Evolutionary conservation across 352 stramenopile species (phyloP).

Genomic region (Phytophthora citrophthora): DNA sequence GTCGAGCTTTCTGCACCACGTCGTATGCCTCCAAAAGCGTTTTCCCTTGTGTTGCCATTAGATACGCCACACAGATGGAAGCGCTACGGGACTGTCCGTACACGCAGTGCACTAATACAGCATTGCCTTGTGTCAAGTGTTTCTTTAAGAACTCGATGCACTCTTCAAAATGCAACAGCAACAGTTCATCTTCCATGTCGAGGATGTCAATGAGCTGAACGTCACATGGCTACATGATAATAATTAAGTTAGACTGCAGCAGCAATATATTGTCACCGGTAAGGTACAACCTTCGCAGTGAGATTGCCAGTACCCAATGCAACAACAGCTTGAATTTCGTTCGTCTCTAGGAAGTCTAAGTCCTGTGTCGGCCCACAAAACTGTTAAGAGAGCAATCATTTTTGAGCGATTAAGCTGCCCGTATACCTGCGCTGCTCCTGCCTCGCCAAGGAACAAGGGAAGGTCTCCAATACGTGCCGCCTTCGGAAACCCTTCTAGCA

Average conservation of each 20-base stretch:
- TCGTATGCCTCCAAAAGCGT: constrained; percentile 60
- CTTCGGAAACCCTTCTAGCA: constrained; percentile 47
- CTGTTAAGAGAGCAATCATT: constrained; percentile 1
- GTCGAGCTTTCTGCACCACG: constrained; percentile 58
- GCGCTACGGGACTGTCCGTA: constrained; percentile 84
- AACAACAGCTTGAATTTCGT: constrained; percentile 55
- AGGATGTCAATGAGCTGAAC: constrained; percentile 68
- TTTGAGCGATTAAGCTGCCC: not conserved
- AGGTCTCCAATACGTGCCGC: constrained; percentile 54
- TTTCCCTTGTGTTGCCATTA: constrained; percentile 60
- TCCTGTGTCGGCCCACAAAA: constrained; percentile 32
- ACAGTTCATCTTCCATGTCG: constrained; percentile 78
- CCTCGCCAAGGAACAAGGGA: constrained; percentile 66
- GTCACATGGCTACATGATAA: constrained; percentile 35
- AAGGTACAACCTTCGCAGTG: constrained; percentile 41
- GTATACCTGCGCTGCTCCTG: constrained; percentile 52
- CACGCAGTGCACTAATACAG: constrained; percentile 77
- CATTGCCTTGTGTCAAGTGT: constrained; percentile 10
- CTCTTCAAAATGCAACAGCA: constrained; percentile 65
- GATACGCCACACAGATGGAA: constrained; percentile 73
- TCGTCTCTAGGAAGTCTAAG: constrained; percentile 42
- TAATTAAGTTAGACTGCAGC: not conserved
- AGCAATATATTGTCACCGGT: not conserved
- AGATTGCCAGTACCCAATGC: constrained; percentile 70
- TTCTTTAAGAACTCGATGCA: constrained; percentile 55